phyloP scores from a whole-genome alignment of 2,329 filamentous ascomycete species.

The Diplodia scrobiculata region DNA sequence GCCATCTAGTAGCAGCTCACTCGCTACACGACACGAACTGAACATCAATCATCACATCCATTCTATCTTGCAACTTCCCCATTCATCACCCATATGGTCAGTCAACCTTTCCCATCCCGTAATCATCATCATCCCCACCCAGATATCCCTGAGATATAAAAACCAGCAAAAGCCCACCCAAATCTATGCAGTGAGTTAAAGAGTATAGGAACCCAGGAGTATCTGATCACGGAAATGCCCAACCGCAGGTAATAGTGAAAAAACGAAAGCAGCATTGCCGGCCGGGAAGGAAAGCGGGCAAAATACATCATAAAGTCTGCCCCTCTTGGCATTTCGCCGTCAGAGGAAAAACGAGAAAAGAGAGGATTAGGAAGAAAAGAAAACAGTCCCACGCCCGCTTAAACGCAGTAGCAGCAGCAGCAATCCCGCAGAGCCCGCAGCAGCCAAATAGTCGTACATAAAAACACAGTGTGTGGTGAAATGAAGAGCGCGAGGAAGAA shows the following conservation, averaged over 20 bases:
- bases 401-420: constrained; percentile 15
- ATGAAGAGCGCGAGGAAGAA: not conserved
- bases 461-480: constrained; percentile 9
- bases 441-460: not conserved
- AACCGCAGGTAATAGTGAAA: not conserved
- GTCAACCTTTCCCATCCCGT: too few relatives aligned
- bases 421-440: not conserved
- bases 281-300: not conserved
- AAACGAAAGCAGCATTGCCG: not conserved
- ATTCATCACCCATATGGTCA: not conserved
- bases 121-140: not conserved
- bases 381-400: constrained; percentile 4
- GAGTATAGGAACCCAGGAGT: not conserved
- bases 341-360: not conserved
- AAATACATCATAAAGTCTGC: not conserved
- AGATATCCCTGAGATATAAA: not conserved
- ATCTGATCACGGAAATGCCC: not conserved
- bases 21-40: not conserved
- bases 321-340: not conserved
- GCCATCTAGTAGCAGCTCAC: too few relatives aligned
- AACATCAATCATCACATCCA: not conserved
- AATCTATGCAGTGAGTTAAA: not conserved
- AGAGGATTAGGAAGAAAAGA: not conserved
- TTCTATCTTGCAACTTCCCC: not conserved
- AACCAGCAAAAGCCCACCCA: not conserved